Conservation (phyloP, 768 basidiomycete species). For the Neoboletus subvelutipes region DNA sequence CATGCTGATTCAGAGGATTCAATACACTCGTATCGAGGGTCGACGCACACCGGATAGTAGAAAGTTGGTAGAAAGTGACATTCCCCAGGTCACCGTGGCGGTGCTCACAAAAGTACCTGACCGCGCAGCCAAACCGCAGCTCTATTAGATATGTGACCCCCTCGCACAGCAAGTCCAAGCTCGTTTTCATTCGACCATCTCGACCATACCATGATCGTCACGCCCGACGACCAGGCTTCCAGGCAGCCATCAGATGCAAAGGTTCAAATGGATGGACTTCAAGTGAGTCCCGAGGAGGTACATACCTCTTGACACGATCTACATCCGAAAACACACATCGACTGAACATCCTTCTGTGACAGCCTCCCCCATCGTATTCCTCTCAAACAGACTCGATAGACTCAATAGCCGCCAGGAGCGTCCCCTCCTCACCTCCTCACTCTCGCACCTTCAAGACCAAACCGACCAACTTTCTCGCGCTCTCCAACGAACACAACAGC, state of each 20-base stretch:
- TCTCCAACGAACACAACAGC: constrained; percentile 5
- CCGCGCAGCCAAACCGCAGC: neutral
- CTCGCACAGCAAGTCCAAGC: neutral
- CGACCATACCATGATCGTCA: constrained; percentile 6
- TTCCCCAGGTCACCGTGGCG: no score
- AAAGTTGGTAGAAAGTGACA: neutral
- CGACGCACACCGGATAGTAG: neutral
- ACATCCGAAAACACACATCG: no score
- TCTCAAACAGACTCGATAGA: neutral
- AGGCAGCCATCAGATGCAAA: neutral
- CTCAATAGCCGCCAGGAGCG: neutral
- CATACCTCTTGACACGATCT: neutral
- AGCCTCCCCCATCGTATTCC: constrained; percentile 30
- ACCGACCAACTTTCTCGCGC: constrained; percentile 26
- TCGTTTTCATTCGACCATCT: neutral
- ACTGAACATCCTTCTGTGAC: neutral
- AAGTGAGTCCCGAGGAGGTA: constrained; percentile 7
- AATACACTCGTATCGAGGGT: no score
- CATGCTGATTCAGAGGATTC: neutral
- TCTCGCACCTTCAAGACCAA: constrained; percentile 23
- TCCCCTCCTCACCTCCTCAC: neutral
- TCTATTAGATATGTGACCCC: neutral
- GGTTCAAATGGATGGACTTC: neutral
- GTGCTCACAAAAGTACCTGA: neutral
- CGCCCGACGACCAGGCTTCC: neutral